phyloP scores from a whole-genome alignment of 202 grass and related monocot species.

The Elaeis oleifera region DNA sequence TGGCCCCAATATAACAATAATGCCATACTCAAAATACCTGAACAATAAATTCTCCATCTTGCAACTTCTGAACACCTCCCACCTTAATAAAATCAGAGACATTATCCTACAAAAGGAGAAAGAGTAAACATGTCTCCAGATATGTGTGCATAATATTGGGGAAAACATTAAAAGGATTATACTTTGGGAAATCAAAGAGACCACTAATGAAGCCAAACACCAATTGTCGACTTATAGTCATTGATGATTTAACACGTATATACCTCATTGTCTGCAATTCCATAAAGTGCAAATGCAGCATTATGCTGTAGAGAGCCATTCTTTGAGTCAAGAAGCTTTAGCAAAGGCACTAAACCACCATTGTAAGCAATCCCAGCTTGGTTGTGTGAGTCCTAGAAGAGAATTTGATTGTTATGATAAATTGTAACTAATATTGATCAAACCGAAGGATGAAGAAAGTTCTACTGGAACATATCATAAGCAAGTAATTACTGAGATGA shows the following conservation, averaged over 20 bases:
- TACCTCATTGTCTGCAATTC: slow-evolving; percentile 99
- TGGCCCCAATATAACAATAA: not conserved
- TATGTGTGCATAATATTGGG: too few relatives aligned
- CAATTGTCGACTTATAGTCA: too few relatives aligned
- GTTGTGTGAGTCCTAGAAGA: slow-evolving; percentile 82
- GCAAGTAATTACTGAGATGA: too few relatives aligned
- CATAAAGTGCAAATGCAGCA: slow-evolving; percentile 99
- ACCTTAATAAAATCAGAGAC: slow-evolving; percentile 94
- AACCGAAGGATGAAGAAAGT: too few relatives aligned
- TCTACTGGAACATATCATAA: too few relatives aligned
- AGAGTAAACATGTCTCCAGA: not conserved
- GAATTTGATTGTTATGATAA: slow-evolving; percentile 2
- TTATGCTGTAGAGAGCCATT: slow-evolving; percentile 98
- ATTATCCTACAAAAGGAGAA: slow-evolving; percentile 67
- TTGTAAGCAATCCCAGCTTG: slow-evolving; percentile 99
- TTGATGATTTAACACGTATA: too few relatives aligned
- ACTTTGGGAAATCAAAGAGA: too few relatives aligned
- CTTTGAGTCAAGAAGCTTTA: slow-evolving; percentile 99
- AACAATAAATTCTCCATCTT: slow-evolving; percentile 98
- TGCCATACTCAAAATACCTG: slow-evolving; percentile 38
- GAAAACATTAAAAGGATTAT: too few relatives aligned
- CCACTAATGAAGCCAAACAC: too few relatives aligned
- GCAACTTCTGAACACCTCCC: slow-evolving; percentile 89
- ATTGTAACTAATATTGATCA: too few relatives aligned
- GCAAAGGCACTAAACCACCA: slow-evolving; percentile 80